Evolutionary conservation across 371 early-diverging fungal genomes (phyloP).

Genomic region (Mortierella sp.): DNA sequence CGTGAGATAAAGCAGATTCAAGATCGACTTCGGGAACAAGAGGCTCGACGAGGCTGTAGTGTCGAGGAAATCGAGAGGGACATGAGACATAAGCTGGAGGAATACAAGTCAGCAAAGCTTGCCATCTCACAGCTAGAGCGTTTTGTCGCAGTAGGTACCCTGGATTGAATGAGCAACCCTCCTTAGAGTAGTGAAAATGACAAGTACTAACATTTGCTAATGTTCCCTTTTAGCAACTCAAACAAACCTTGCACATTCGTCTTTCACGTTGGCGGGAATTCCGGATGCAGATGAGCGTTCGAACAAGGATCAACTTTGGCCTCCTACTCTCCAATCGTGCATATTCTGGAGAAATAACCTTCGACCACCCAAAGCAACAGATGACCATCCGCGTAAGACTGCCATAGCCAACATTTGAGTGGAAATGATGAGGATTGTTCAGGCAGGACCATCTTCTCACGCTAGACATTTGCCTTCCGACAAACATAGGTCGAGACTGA

Average conservation of each 20-base stretch:
- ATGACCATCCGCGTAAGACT: constrained; percentile 75
- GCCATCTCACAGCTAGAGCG: constrained; percentile 62
- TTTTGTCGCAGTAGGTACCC: constrained; percentile 58
- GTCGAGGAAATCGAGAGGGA: constrained; percentile 68
- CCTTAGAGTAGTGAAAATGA: not conserved
- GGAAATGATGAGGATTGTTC: not conserved
- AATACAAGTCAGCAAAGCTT: constrained; percentile 68
- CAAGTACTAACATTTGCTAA: not conserved
- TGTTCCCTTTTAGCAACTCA: constrained; percentile 57
- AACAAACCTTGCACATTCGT: constrained; percentile 67
- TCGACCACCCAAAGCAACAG: constrained; percentile 80
- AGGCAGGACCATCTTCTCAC: not conserved
- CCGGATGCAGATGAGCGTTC: constrained; percentile 74
- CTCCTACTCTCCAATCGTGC: constrained; percentile 84
- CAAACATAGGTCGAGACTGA: constrained; percentile 55
- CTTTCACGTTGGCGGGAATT: constrained; percentile 73
- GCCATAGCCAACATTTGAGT: not conserved
- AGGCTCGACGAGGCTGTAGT: constrained; percentile 60
- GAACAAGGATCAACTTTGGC: constrained; percentile 76
- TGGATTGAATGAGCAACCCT: not conserved
- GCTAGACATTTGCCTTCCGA: not conserved
- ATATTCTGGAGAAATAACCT: constrained; percentile 86
- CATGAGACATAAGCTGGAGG: constrained; percentile 58
- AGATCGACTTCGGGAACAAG: constrained; percentile 63
- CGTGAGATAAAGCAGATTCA: constrained; percentile 66